Evolutionary conservation across 2,329 filamentous ascomycete genomes (phyloP).

Genomic region (Cladobotryum mycophilum): DNA sequence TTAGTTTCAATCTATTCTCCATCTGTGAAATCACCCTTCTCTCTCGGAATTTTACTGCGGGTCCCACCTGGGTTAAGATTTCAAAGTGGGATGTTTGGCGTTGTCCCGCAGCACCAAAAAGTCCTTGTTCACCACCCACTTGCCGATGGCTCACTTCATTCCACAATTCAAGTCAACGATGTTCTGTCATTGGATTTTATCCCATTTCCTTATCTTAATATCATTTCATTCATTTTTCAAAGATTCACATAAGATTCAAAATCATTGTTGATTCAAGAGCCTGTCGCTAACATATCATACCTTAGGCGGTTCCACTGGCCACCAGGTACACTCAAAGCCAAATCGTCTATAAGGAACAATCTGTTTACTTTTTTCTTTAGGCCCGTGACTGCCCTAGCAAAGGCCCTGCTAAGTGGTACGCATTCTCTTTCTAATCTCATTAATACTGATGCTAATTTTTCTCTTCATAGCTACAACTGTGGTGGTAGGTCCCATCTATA

Average conservation of each 20-base stretch:
- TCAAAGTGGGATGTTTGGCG: too few species aligned
- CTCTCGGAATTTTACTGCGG: conserved; percentile 5
- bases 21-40: conserved; percentile 6
- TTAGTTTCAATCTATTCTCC: conserved; percentile 27
- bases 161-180: too few species aligned
- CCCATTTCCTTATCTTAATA: too few species aligned
- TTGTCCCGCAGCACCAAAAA: too few species aligned
- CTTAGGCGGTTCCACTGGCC: conserved; percentile 63
- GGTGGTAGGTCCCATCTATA: conserved; percentile 50
- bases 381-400: conserved; percentile 82
- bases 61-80: not conserved
- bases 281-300: not conserved
- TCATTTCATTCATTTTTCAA: too few species aligned
- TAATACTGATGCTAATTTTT: conserved; percentile 17
- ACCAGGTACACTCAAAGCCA: conserved; percentile 57
- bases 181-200: too few species aligned
- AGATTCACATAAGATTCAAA: too few species aligned
- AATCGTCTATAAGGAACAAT: not conserved
- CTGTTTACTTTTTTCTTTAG: conserved; percentile 33
- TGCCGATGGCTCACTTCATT: too few species aligned
- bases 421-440: conserved; percentile 12
- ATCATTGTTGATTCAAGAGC: too few species aligned
- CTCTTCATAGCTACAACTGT: conserved; percentile 65
- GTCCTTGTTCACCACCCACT: too few species aligned
- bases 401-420: conserved; percentile 75